Evolutionary conservation across 1,284 basidiomycete species (phyloP).

Genomic region (Athelia psychrophila): DNA sequence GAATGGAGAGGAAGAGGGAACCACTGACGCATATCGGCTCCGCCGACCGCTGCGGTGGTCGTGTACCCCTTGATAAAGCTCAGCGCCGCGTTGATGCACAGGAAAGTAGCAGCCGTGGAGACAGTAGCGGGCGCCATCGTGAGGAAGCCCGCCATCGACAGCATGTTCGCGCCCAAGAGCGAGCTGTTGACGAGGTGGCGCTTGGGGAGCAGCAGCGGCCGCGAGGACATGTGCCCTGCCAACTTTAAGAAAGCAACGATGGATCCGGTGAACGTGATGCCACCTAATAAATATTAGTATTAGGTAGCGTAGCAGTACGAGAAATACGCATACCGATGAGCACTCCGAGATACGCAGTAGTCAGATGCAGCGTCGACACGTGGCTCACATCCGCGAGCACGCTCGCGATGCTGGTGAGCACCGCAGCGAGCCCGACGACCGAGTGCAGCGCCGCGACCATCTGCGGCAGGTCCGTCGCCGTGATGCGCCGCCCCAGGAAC

Average conservation of each 20-base stretch:
- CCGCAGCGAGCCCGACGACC: slow-evolving; percentile 83
- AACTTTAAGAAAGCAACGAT: slow-evolving; percentile 88
- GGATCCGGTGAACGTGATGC: slow-evolving; percentile 79
- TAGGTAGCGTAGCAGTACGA: background rate
- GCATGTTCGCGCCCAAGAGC: slow-evolving; percentile 65
- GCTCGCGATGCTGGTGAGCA: slow-evolving; percentile 78
- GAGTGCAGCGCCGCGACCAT: slow-evolving; percentile 75
- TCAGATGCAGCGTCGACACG: slow-evolving; percentile 67
- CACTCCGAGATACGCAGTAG: slow-evolving; percentile 82
- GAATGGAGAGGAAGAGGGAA: slow-evolving; percentile 1
- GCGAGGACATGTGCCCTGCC: slow-evolving; percentile 75
- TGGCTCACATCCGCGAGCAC: slow-evolving; percentile 69
- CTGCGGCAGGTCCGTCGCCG: slow-evolving; percentile 82
- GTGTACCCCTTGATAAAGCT: slow-evolving; percentile 85
- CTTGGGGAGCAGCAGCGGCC: slow-evolving; percentile 67
- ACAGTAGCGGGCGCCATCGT: slow-evolving; percentile 67
- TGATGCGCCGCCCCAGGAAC: slow-evolving; percentile 76
- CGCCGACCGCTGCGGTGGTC: slow-evolving; percentile 82
- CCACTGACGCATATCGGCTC: slow-evolving; percentile 85
- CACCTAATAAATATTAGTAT: slow-evolving; percentile 35
- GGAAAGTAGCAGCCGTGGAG: slow-evolving; percentile 70
- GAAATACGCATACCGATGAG: slow-evolving; percentile 55
- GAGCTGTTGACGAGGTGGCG: slow-evolving; percentile 73
- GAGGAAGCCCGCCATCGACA: slow-evolving; percentile 75
- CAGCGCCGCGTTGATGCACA: slow-evolving; percentile 67